These are phyloP conservation scores for Citeromyces nyonsensis DNA, from an alignment of 805 yeast genomes.

Conservation along the genomic window DNA sequence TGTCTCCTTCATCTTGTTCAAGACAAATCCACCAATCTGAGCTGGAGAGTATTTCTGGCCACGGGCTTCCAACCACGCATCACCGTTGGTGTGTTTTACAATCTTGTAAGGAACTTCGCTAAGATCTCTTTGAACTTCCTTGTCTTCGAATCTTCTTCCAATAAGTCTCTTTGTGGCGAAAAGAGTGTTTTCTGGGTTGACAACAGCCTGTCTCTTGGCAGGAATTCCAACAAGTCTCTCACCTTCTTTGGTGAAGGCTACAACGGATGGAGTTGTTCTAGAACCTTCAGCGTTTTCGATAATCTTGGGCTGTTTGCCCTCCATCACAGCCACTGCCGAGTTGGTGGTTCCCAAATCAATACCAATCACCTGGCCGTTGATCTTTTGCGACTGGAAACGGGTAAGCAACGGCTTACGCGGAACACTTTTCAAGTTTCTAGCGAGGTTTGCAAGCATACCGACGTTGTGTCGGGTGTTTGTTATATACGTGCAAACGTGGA, in stretches of 20 bases:
- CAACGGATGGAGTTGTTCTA: slow-evolving; percentile 69
- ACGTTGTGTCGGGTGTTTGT: neutral
- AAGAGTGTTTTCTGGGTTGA: slow-evolving; percentile 66
- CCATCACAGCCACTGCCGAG: slow-evolving; percentile 71
- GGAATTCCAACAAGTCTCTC: slow-evolving; percentile 44
- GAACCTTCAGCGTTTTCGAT: slow-evolving; percentile 70
- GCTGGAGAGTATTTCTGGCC: slow-evolving; percentile 43
- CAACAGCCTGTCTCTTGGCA: slow-evolving; percentile 65
- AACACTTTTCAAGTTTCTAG: slow-evolving; percentile 14
- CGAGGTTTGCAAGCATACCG: slow-evolving; percentile 15
- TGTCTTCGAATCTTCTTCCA: slow-evolving; percentile 55
- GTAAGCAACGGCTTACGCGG: slow-evolving; percentile 2
- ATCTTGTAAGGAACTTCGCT: slow-evolving; percentile 49
- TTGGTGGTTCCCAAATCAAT: slow-evolving; percentile 80
- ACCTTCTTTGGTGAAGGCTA: slow-evolving; percentile 40
- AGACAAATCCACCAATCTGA: slow-evolving; percentile 56
- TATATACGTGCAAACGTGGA: no score
- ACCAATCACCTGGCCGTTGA: slow-evolving; percentile 42
- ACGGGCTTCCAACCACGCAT: slow-evolving; percentile 48
- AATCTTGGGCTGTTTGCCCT: slow-evolving; percentile 45
- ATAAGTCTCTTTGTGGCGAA: slow-evolving; percentile 73
- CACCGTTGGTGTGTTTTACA: slow-evolving; percentile 42
- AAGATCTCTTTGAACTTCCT: slow-evolving; percentile 56
- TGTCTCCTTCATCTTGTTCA: slow-evolving; percentile 96
- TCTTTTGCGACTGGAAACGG: slow-evolving; percentile 14